Percentiles rank a stretch among this genome's conserved stretches.
Evolutionary conservation across 345 rosid genomes (phyloP).

Genomic region (Alliaria petiolata): DNA sequence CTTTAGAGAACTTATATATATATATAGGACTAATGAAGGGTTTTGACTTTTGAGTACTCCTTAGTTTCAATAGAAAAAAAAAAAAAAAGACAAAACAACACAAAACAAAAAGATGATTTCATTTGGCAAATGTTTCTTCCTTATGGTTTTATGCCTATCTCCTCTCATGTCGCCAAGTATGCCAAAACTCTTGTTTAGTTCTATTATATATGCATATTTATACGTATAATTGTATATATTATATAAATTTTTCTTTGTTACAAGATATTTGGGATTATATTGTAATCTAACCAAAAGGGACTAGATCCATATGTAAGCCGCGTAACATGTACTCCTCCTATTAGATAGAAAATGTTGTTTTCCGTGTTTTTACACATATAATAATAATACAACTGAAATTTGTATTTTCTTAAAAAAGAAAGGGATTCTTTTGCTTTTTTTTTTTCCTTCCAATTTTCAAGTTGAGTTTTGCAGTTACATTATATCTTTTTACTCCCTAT

Average conservation of each 20-base stretch:
- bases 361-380: too few species aligned
- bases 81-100: background rate
- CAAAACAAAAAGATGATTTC: conserved; percentile 1
- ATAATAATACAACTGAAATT: too few species aligned
- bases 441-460: too few species aligned
- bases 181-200: background rate
- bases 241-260: background rate
- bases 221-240: background rate
- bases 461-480: too few species aligned
- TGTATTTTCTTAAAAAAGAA: too few species aligned
- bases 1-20: too few species aligned
- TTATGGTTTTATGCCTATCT: background rate
- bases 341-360: background rate
- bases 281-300: too few species aligned
- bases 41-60: background rate
- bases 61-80: background rate
- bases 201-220: background rate
- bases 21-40: background rate
- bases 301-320: background rate
- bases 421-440: too few species aligned
- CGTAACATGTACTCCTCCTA: background rate
- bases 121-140: conserved; percentile 4
- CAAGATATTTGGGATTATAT: background rate
- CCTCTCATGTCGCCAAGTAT: background rate
- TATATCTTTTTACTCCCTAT: too few species aligned